Evolutionary conservation across 495 filamentous ascomycete species (phyloP).

Genomic region (Entonaema liquescens): DNA sequence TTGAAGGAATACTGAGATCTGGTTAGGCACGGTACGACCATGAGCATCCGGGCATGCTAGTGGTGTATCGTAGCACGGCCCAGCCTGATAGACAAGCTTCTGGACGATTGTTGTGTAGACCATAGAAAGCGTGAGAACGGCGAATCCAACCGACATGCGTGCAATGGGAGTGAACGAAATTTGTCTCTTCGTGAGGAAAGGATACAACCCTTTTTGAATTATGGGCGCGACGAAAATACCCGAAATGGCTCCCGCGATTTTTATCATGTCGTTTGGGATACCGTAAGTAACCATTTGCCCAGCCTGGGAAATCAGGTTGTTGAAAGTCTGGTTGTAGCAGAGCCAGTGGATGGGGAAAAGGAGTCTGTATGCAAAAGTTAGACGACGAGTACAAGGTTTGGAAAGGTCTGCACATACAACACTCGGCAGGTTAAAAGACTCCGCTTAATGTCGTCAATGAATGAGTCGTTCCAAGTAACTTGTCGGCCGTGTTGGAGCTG

Average conservation of each 20-base stretch:
- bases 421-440: slow-evolving; percentile 29
- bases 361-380: slow-evolving; percentile 8
- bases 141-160: slow-evolving; percentile 61
- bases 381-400: not conserved
- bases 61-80: slow-evolving; percentile 62
- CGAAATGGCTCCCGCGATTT: slow-evolving; percentile 19
- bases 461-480: slow-evolving; percentile 25
- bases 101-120: slow-evolving; percentile 60
- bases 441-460: slow-evolving; percentile 28
- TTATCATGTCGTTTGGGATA: slow-evolving; percentile 61
- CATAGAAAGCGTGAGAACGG: slow-evolving; percentile 55
- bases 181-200: slow-evolving; percentile 47
- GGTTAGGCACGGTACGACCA: slow-evolving; percentile 44
- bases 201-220: slow-evolving; percentile 59
- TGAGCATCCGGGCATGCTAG: slow-evolving; percentile 45
- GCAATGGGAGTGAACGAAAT: slow-evolving; percentile 60
- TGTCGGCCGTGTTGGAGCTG: slow-evolving; percentile 19
- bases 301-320: slow-evolving; percentile 65
- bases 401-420: not conserved
- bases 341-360: slow-evolving; percentile 58
- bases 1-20: slow-evolving; percentile 52
- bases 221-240: slow-evolving; percentile 38
- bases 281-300: slow-evolving; percentile 58
- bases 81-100: slow-evolving; percentile 52
- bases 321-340: slow-evolving; percentile 42